Percentiles rank a stretch among this genome's conserved stretches.
Conservation (phyloP, 768 basidiomycete genomes). For the Xerocomellus chrysenteron region DNA sequence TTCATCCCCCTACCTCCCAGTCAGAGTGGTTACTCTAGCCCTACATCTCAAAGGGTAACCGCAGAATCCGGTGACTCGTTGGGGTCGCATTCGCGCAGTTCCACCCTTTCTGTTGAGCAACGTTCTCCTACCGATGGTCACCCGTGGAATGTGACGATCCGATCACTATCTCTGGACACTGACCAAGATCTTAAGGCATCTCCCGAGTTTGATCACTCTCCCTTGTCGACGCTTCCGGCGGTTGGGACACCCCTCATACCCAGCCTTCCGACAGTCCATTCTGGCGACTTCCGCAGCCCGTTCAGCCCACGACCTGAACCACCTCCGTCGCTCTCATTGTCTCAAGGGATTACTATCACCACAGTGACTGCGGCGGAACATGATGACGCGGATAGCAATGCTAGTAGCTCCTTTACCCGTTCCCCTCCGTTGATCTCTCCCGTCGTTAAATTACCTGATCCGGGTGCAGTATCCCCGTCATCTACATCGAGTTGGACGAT, state of each 20-base stretch:
- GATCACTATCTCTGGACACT: constrained; percentile 8
- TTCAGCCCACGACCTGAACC: constrained; percentile 33
- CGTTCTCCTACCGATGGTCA: constrained; percentile 22
- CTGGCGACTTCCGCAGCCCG: constrained; percentile 19
- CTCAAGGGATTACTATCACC: constrained; percentile 12
- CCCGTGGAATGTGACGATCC: constrained; percentile 8
- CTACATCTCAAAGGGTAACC: constrained; percentile 26
- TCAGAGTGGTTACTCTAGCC: constrained; percentile 31
- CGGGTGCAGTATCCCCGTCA: constrained; percentile 20
- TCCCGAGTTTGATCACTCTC: constrained; percentile 28
- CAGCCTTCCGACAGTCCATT: constrained; percentile 8
- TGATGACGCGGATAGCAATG: constrained; percentile 18
- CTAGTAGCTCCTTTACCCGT: constrained; percentile 23
- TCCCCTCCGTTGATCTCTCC: constrained; percentile 32
- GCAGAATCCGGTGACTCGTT: constrained; percentile 15
- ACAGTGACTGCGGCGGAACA: constrained; percentile 2
- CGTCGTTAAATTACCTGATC: constrained; percentile 28
- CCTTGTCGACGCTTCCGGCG: constrained; percentile 30
- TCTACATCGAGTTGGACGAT: constrained; percentile 31
- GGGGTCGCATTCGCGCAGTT: constrained; percentile 29
- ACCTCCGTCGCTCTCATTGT: constrained; percentile 17
- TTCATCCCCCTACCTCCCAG: constrained; percentile 33
- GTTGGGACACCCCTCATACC: constrained; percentile 31
- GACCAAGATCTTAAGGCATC: constrained; percentile 9
- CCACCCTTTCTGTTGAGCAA: constrained; percentile 31